phyloP scores from a whole-genome alignment of 2,329 filamentous ascomycete genomes.

The Calonectria pteridis region DNA sequence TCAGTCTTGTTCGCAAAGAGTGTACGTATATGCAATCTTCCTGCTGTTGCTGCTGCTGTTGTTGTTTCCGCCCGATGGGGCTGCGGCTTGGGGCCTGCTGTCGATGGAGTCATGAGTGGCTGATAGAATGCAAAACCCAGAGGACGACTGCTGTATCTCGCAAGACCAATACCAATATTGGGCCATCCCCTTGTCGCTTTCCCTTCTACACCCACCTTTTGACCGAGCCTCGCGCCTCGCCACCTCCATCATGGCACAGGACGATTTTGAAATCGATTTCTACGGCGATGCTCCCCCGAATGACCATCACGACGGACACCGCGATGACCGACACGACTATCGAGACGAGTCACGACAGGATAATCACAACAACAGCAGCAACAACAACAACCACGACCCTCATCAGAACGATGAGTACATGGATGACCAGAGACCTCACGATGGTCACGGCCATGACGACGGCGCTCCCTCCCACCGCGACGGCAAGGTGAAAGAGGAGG shows the following conservation, averaged over 20 bases:
- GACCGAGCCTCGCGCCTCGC: constrained; percentile 30
- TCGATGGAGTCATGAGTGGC: constrained; percentile 39
- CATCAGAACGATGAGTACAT: constrained; percentile 54
- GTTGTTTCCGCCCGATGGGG: constrained; percentile 41
- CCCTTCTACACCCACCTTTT: constrained; percentile 26
- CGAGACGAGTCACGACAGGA: constrained; percentile 41
- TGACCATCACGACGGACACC: constrained; percentile 53
- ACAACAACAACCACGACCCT: constrained; percentile 51
- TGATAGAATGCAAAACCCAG: constrained; percentile 44
- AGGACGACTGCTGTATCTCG: constrained; percentile 43
- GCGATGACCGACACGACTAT: constrained; percentile 52
- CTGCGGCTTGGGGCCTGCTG: constrained; percentile 25
- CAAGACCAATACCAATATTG: constrained; percentile 45
- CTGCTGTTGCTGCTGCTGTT: constrained; percentile 46
- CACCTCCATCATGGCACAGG: constrained; percentile 70
- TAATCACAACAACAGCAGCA: constrained; percentile 52
- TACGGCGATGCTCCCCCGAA: constrained; percentile 71
- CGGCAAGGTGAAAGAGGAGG: constrained; percentile 71
- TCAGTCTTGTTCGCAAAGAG: constrained; percentile 51
- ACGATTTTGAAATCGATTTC: constrained; percentile 80
- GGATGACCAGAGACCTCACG: constrained; percentile 56
- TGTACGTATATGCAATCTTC: constrained; percentile 68
- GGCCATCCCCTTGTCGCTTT: constrained; percentile 18
- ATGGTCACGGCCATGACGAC: constrained; percentile 55
- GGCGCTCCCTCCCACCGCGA: constrained; percentile 58